phyloP scores from a whole-genome alignment of 805 yeast genomes.

The Yarrowia yakushimensis region DNA sequence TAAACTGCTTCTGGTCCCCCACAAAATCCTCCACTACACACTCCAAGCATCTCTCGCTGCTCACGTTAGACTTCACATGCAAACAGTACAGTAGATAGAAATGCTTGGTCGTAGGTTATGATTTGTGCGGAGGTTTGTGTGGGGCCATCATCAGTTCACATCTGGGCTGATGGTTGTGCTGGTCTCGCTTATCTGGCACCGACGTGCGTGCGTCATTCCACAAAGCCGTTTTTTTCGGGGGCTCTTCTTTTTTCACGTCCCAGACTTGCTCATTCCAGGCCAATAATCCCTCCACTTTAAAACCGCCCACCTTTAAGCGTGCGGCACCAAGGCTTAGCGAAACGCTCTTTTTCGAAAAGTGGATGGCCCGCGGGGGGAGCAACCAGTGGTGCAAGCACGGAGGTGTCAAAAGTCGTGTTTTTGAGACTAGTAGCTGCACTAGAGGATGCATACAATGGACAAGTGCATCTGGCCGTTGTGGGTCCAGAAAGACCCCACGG shows the following conservation, averaged over 20 bases:
- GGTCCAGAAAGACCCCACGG: neutral
- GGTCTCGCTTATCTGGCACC: neutral
- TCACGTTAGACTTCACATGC: neutral
- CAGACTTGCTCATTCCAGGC: neutral
- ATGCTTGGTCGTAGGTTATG: slow-evolving; percentile 10
- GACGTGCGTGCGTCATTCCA: neutral
- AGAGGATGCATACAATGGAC: neutral
- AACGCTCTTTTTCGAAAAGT: neutral
- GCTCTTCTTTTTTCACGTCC: too few relatives aligned
- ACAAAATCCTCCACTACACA: neutral
- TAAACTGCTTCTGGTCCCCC: neutral
- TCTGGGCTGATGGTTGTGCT: too few relatives aligned
- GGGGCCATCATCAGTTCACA: too few relatives aligned
- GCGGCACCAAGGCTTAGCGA: slow-evolving; percentile 21
- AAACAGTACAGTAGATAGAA: neutral
- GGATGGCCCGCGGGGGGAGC: neutral
- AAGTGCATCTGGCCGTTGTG: neutral
- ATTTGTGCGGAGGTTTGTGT: slow-evolving; percentile 2
- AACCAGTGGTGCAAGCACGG: too few relatives aligned
- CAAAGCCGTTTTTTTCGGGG: too few relatives aligned
- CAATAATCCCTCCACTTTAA: neutral
- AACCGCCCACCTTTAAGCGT: slow-evolving; percentile 5
- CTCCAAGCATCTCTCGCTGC: neutral
- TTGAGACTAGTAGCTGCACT: neutral
- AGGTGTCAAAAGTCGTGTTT: neutral